Evolutionary conservation across 495 filamentous ascomycete species (phyloP), one percentile per base, ranked within the genome.

Genomic region (Daldinia childiae): DNA sequence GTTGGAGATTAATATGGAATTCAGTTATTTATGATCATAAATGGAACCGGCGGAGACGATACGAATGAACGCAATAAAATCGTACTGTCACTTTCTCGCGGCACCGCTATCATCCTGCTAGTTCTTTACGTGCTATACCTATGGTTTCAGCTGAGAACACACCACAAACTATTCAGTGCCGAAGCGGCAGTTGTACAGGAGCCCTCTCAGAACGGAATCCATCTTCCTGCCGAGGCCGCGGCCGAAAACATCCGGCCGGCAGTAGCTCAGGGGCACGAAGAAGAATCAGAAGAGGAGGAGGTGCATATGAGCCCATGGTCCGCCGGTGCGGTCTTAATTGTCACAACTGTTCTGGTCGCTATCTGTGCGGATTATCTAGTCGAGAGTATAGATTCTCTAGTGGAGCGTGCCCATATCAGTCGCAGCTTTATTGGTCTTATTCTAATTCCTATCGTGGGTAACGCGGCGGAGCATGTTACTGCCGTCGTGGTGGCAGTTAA

Each of bases 381-480:
- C 36, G 92, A 90, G 76, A 94, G 92, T 78, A 98, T 99, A 79
- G 95, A 98, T 74, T 86, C 86, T 54, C 89, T 99, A 41, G 95
- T 97, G 29, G 81, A 91, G 66, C 90, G 87, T 64, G 91, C 91
- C 9, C 89, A 91, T 72, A 94, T 99, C 84, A 94, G 90, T 83
- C 96, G 95, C 78, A 97, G 92, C 3, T 99, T 99, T 79, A 95
- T 98, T 77, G 95, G 95, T 83, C 86, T 99, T 59, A 91, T 99
- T 67, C 85, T 99, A 38, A 91, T 99, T 48, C 95, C 95, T 27
- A 98, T 99, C 76, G 95, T 99, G 36, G 95, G 95, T 65, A 99
- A 99, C 75, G 95, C 95, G 1, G 95, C 95, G 8, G 95, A 99
- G 81, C 95, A 99, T 78, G 94, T 97, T 41, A 98, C 95, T 7